Conservation (phyloP, 768 basidiomycete species). For the Podaxis sp. region DNA sequence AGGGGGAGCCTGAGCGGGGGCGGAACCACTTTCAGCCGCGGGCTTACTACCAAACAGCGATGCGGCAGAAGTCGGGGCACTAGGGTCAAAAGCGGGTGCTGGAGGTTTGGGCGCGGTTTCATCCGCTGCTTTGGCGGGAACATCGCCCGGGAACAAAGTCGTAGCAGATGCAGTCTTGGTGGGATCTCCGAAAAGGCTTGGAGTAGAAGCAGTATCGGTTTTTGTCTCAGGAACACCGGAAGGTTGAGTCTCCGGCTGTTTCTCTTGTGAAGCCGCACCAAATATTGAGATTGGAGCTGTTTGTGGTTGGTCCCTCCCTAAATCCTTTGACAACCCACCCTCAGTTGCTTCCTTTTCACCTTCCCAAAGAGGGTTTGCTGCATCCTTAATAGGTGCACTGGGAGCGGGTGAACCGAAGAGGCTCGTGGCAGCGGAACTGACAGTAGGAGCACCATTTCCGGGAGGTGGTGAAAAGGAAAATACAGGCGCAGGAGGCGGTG, state of each 20-base stretch:
- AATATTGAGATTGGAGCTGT: constrained; percentile 6
- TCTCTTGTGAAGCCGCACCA: constrained; percentile 1
- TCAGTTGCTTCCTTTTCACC: constrained; percentile 28
- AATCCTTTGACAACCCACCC: background rate
- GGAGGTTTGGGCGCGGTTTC: background rate
- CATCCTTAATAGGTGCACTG: constrained; percentile 33
- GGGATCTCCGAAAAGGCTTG: constrained; percentile 1
- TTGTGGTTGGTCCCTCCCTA: background rate
- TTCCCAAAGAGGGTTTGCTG: constrained; percentile 44
- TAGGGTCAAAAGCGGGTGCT: constrained; percentile 19
- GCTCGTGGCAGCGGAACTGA: constrained; percentile 3
- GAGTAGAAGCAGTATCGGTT: background rate
- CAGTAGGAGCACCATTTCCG: constrained; percentile 12
- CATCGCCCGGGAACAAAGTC: background rate
- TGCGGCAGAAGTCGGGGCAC: constrained; percentile 10
- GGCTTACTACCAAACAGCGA: constrained; percentile 7
- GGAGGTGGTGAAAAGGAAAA: constrained; percentile 14
- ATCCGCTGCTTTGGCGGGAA: background rate
- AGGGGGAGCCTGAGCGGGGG: constrained; percentile 14
- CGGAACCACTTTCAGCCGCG: background rate
- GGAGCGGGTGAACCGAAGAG: constrained; percentile 17
- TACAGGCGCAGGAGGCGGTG: constrained; percentile 10
- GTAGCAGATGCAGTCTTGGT: background rate
- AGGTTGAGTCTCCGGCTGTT: background rate
- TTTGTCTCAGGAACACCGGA: background rate